phyloP scores from a whole-genome alignment of 306 rosid species.

The Cucumis hystrix region DNA sequence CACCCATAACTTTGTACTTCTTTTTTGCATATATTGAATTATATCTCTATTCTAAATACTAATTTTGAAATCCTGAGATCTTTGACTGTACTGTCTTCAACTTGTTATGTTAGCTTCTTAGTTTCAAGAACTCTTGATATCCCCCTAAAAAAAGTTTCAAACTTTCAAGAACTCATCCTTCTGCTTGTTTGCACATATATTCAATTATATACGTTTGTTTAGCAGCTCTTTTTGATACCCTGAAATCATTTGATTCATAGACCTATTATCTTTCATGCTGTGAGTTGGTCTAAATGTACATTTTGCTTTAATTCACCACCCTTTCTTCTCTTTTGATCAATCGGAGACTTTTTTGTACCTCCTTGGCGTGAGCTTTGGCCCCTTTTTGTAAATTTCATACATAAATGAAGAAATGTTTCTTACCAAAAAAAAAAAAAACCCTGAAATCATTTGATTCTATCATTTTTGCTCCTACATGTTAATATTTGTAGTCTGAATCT shows the following conservation, averaged over 20 bases:
- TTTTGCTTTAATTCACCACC: too few species aligned
- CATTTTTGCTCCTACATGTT: constrained; percentile 12
- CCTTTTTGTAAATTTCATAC: too few species aligned
- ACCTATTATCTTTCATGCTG: too few species aligned
- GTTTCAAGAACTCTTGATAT: neutral
- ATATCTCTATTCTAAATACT: neutral
- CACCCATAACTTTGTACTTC: neutral
- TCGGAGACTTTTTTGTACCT: too few species aligned
- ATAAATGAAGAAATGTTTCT: too few species aligned
- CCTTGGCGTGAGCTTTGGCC: too few species aligned
- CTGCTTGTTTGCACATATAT: neutral
- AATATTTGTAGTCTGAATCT: neutral
- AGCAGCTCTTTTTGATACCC: neutral
- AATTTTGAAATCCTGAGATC: neutral
- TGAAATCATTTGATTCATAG: neutral
- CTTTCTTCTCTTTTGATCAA: too few species aligned
- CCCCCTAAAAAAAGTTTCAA: too few species aligned
- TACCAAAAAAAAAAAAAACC: neutral
- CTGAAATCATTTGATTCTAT: neutral
- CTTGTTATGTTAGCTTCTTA: neutral
- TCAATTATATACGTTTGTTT: neutral
- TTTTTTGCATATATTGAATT: neutral
- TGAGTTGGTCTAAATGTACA: too few species aligned
- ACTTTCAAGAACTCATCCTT: neutral
- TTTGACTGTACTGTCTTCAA: neutral